phyloP scores from a whole-genome alignment of 768 basidiomycete species.

The Mrakia frigida region DNA sequence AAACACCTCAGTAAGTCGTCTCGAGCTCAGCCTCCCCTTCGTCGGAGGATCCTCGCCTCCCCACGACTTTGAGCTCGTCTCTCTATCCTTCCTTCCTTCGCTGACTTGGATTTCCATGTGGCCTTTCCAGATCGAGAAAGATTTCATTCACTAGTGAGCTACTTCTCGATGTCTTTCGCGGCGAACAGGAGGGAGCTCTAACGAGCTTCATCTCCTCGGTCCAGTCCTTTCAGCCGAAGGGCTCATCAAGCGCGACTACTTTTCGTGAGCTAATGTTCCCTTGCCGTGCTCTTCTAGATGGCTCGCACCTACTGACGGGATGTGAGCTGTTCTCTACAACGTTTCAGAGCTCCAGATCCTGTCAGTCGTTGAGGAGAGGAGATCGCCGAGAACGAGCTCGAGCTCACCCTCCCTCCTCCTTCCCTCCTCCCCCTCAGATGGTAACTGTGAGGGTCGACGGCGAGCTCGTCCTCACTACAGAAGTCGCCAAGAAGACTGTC shows the following conservation, averaged over 20 bases:
- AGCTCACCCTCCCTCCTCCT: background rate
- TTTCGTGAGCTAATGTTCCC: constrained; percentile 16
- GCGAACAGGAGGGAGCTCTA: background rate
- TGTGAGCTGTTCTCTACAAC: background rate
- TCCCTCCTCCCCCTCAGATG: constrained; percentile 42
- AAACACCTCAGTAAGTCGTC: no score
- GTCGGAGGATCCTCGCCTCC: background rate
- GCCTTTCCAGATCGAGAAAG: background rate
- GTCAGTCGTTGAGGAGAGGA: background rate
- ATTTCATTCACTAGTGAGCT: background rate
- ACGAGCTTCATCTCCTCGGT: background rate
- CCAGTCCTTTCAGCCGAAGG: constrained; percentile 92
- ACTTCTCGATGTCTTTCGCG: background rate
- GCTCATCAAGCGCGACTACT: constrained; percentile 73
- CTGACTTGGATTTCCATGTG: background rate
- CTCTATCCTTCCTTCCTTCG: background rate
- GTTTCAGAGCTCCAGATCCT: background rate
- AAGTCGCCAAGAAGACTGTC: constrained; percentile 90
- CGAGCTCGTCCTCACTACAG: constrained; percentile 93
- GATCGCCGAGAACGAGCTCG: background rate
- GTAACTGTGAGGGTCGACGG: constrained; percentile 98
- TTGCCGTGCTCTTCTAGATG: background rate
- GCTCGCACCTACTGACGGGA: background rate
- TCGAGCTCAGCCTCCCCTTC: no score
- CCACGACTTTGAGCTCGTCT: background rate